Evolutionary conservation across 257 asterid species (phyloP).

Genomic region (Ehretia macrophylla): DNA sequence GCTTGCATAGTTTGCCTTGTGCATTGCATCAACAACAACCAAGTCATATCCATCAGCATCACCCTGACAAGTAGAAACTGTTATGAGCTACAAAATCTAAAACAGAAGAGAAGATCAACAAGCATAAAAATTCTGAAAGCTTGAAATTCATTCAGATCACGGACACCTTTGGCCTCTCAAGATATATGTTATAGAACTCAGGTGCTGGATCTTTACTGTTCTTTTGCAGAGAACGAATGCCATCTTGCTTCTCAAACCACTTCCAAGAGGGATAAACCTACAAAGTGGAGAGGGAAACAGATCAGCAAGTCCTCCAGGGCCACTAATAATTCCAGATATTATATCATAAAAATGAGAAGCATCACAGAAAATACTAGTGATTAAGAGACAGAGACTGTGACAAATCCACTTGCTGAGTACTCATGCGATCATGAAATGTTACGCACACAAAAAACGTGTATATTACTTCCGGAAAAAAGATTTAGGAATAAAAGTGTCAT

Average conservation of each 20-base stretch:
- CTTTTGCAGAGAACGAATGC: constrained; percentile 92
- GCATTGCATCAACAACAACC: constrained; percentile 99
- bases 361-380: neutral
- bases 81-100: constrained; percentile 13
- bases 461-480: too few species aligned
- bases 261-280: constrained; percentile 99
- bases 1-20: constrained; percentile 98
- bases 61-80: constrained; percentile 57
- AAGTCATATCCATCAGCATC: constrained; percentile 99
- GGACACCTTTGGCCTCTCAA: constrained; percentile 96
- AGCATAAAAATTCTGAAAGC: neutral
- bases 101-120: constrained; percentile 1
- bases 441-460: too few species aligned
- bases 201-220: constrained; percentile 93
- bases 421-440: too few species aligned
- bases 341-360: neutral
- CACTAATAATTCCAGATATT: too few species aligned
- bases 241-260: constrained; percentile 99
- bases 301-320: neutral
- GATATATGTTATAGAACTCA: constrained; percentile 93
- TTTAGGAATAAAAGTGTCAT: too few species aligned
- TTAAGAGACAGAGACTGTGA: too few species aligned
- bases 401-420: too few species aligned
- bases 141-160: constrained; percentile 8
- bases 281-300: neutral